Evolutionary conservation across 257 asterid species (phyloP), one percentile per base, ranked within the genome.

Genomic region (Paraleonurus japonicus): DNA sequence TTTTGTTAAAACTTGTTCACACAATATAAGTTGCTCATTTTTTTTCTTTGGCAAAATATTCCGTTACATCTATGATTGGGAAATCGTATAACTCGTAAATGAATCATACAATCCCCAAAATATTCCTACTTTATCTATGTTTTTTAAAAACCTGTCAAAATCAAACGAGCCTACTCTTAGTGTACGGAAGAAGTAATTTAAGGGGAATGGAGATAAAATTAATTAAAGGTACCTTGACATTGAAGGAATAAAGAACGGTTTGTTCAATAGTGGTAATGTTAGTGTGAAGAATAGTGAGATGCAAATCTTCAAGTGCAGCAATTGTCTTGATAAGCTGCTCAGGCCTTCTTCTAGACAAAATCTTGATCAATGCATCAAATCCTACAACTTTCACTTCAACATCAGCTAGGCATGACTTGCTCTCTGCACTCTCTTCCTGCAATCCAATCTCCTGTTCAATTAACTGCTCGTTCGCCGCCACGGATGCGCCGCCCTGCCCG

Each of bases 141-240:
- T n/a, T n/a, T n/a, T n/a, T n/a, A n/a, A n/a, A n/a, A n/a, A n/a
- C n/a, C n/a, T n/a, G n/a, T n/a, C n/a, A n/a, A n/a, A n/a, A n/a
- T n/a, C n/a, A n/a, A n/a, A n/a, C n/a, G n/a, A n/a, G n/a, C n/a
- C n/a, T n/a, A n/a, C n/a, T n/a, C n/a, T n/a, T n/a, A n/a, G n/a
- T n/a, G n/a, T n/a, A n/a, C n/a, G n/a, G n/a, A n/a, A n/a, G n/a
- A n/a, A n/a, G n/a, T n/a, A n/a, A n/a, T n/a, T n/a, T n/a, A n/a
- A n/a, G n/a, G n/a, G n/a, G n/a, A n/a, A n/a, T n/a, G n/a, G n/a
- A n/a, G n/a, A n/a, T n/a, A n/a, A n/a, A n/a, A n/a, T n/a, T n/a
- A n/a, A n/a, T n/a, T n/a, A n/a, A n/a, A n/a, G n/a, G n/a, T n/a
- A 90, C 99, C 99, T 94, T 94, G 77, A 89, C 92, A 72, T 89